A percentile compares a stretch with the other conserved stretches of the same genome.
These are phyloP conservation scores for Phytopythium chamaehyphon DNA, from an alignment of 352 stramenopile species.

Conservation along the genomic window DNA sequence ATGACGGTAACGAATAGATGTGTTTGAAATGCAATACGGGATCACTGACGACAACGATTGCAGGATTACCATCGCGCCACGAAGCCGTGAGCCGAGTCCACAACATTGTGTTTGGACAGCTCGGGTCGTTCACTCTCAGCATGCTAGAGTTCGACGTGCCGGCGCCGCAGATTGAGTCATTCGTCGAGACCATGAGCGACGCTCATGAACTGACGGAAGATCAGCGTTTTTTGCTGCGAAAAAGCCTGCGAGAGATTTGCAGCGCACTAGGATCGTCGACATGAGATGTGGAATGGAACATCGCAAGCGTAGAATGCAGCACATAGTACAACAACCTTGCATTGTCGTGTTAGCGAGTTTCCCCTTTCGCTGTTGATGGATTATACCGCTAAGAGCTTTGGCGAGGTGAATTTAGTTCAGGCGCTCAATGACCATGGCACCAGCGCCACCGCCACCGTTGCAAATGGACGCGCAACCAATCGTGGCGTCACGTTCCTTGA, in stretches of 20 bases:
- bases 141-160: slow-evolving; percentile 87
- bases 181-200: slow-evolving; percentile 87
- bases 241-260: slow-evolving; percentile 79
- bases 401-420: not conserved
- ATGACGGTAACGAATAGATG: slow-evolving; percentile 23
- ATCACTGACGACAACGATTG: not conserved
- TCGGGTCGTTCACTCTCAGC: slow-evolving; percentile 82
- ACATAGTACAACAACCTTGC: too few relatives aligned
- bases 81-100: slow-evolving; percentile 80
- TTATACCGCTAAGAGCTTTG: too few relatives aligned
- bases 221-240: slow-evolving; percentile 76
- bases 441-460: slow-evolving; percentile 97
- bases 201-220: slow-evolving; percentile 83
- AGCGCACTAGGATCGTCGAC: slow-evolving; percentile 24
- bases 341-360: too few relatives aligned
- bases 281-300: not conserved
- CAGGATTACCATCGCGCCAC: slow-evolving; percentile 60
- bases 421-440: slow-evolving; percentile 93
- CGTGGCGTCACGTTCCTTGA: slow-evolving; percentile 94
- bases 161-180: slow-evolving; percentile 74
- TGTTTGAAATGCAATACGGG: not conserved
- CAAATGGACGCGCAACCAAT: slow-evolving; percentile 97
- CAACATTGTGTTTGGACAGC: slow-evolving; percentile 86
- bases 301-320: not conserved
- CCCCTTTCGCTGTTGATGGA: too few relatives aligned